Base-by-base conservation (phyloP, 73 alveolate genomes). In the Paramecium primaurelia region DNA sequence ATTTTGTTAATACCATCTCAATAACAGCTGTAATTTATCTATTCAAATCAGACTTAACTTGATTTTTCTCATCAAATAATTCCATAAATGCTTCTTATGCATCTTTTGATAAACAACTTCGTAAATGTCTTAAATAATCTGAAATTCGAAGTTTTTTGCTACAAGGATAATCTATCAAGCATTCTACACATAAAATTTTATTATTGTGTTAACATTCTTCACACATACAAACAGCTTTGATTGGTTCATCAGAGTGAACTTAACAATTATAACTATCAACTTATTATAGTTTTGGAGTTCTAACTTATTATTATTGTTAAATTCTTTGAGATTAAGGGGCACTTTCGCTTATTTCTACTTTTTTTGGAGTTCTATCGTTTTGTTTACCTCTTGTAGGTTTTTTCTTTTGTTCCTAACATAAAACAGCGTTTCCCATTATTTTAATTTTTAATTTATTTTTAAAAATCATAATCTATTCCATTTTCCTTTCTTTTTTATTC, bases 21-120 rank as follows among this genome's bases (percentile, higher is more conserved):
- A 40, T 26, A 37, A 80, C 91, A 11, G 58, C 91, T 28, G 44
- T 36, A 4, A 80, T 80, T 42, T 80, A 14, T 28, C 75, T 80
- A 45, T 45, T 25, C 75, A 80, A 25, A 47, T 80, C 91, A 45
- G 75, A 44, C 58, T 80, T 80, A n/a, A 80, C 91, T 18, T 80
- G 30, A 49, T 80, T 80, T 32, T 80, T 80, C 38, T 80, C 91
- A 45, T 80, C 91, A 28, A 80, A 80, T 11, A 80, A 26, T 80
- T 80, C 91, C 91, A 80, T 80, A 80, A 80, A 80, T 20, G 58
- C 71, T 12, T 80, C 91, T 26, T 80, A 80, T 38, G 91, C 91
- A 47, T 80, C 91, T 14, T 80, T 80, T 14, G 91, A 80, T 80
- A 80, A 26, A 44, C 64, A 42, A 44, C 51, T 26, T 80, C 91